Evolutionary conservation across 768 basidiomycete genomes (phyloP).

Genomic region (Suillus hirtellus): DNA sequence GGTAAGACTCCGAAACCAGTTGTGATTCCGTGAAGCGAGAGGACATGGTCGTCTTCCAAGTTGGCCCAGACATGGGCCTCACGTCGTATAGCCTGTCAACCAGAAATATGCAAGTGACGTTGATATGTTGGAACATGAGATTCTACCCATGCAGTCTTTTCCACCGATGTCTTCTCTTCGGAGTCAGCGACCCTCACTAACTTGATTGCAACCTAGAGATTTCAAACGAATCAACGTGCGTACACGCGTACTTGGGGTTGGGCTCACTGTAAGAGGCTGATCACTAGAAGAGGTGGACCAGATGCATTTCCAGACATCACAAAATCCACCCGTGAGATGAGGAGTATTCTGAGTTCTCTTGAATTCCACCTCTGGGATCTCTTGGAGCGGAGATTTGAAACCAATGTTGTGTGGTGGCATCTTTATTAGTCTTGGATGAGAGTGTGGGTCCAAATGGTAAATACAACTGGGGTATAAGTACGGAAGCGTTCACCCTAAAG

Average conservation of each 20-base stretch:
- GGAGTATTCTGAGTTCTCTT: background rate
- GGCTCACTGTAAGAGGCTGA: background rate
- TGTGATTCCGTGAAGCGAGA: conserved; percentile 31
- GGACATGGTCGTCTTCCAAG: conserved; percentile 31
- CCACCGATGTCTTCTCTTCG: background rate
- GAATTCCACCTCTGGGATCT: background rate
- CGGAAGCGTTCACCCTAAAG: background rate
- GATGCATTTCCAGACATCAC: conserved; percentile 1
- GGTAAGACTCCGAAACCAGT: conserved; percentile 27
- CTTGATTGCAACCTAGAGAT: conserved; percentile 2
- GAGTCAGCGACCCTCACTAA: background rate
- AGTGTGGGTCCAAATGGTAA: background rate
- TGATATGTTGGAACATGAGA: background rate
- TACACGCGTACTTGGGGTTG: background rate
- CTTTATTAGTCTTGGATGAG: background rate
- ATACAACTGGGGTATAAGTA: background rate
- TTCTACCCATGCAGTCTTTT: background rate
- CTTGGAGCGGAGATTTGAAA: background rate
- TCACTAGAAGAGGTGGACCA: background rate
- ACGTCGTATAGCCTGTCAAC: conserved; percentile 24
- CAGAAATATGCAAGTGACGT: background rate
- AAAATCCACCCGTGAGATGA: background rate
- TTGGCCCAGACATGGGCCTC: conserved; percentile 32
- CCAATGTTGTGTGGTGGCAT: background rate
- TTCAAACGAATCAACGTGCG: background rate